Evolutionary conservation across 2,329 filamentous ascomycete genomes (phyloP).

Genomic region (Epichloe hybrida): DNA sequence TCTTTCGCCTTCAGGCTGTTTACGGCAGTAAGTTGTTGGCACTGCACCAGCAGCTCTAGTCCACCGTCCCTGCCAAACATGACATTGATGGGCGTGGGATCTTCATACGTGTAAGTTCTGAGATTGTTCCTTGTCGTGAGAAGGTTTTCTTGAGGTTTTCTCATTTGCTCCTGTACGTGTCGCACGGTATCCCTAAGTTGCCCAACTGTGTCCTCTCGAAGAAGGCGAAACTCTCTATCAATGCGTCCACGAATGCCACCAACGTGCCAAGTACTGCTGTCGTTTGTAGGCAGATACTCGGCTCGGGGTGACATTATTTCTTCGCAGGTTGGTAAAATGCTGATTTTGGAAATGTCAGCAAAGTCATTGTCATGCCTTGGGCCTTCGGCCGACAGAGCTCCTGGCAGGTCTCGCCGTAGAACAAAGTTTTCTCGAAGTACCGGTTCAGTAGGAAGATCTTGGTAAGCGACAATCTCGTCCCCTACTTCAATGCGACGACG

Average conservation of each 20-base stretch:
- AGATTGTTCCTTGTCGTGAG: slow-evolving; percentile 12
- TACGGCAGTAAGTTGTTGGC: slow-evolving; percentile 28
- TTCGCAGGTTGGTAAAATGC: slow-evolving; percentile 33
- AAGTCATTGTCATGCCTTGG: slow-evolving; percentile 37
- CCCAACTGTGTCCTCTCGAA: slow-evolving; percentile 41
- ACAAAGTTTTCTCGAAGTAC: slow-evolving; percentile 15
- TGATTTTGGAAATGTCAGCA: slow-evolving; percentile 29
- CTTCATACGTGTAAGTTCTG: slow-evolving; percentile 15
- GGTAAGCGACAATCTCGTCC: slow-evolving; percentile 3
- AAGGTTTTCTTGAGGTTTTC: slow-evolving; percentile 3
- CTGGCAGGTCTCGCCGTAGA: slow-evolving; percentile 20
- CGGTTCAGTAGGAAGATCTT: slow-evolving; percentile 7
- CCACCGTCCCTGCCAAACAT: slow-evolving; percentile 25
- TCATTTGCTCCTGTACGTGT: slow-evolving; percentile 23
- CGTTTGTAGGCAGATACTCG: slow-evolving; percentile 31
- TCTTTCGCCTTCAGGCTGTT: slow-evolving; percentile 10
- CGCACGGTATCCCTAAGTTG: slow-evolving; percentile 36
- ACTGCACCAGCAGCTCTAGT: slow-evolving; percentile 29
- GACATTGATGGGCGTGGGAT: slow-evolving; percentile 17
- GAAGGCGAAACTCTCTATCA: slow-evolving; percentile 40
- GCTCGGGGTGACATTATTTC: slow-evolving; percentile 29
- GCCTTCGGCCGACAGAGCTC: slow-evolving; percentile 17
- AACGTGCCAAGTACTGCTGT: slow-evolving; percentile 22
- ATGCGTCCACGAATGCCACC: slow-evolving; percentile 32
- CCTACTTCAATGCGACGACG: slow-evolving; percentile 18